Percentiles rank a stretch among this genome's conserved stretches.
phyloP scores from a whole-genome alignment of 371 early-diverging fungal species.

The Lichtheimia corymbifera region DNA sequence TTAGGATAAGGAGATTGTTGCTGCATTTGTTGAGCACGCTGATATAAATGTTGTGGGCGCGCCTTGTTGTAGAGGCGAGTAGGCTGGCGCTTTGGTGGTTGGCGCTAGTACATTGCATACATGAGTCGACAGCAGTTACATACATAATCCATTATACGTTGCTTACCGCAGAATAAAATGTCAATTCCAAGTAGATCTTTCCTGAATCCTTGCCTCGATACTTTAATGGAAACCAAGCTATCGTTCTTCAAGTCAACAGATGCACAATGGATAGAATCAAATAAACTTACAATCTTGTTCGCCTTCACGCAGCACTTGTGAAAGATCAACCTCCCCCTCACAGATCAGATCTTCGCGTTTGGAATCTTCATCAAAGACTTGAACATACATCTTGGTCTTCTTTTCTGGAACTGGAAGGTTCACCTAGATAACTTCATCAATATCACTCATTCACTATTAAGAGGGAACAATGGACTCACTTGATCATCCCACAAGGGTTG shows the following conservation, averaged over 20 bases:
- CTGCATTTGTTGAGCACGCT: constrained; percentile 20
- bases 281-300: constrained; percentile 64
- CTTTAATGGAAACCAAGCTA: constrained; percentile 55
- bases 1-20: constrained; percentile 7
- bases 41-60: constrained; percentile 6
- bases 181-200: constrained; percentile 57
- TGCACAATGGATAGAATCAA: background rate
- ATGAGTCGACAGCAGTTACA: background rate
- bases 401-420: constrained; percentile 44
- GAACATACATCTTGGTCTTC: constrained; percentile 40
- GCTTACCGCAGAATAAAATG: constrained; percentile 57
- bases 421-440: constrained; percentile 23
- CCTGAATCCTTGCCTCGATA: constrained; percentile 56
- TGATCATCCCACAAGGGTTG: constrained; percentile 57
- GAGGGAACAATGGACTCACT: constrained; percentile 25
- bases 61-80: constrained; percentile 22
- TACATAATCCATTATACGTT: background rate
- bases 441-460: too few relatives aligned
- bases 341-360: constrained; percentile 65
- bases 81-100: constrained; percentile 42
- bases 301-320: constrained; percentile 60
- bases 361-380: constrained; percentile 49
- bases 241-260: constrained; percentile 1
- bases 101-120: constrained; percentile 20
- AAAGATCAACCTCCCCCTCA: constrained; percentile 63